phyloP scores from a whole-genome alignment of 1,139 yeast genomes.

The Debaryomyces fabryi region DNA sequence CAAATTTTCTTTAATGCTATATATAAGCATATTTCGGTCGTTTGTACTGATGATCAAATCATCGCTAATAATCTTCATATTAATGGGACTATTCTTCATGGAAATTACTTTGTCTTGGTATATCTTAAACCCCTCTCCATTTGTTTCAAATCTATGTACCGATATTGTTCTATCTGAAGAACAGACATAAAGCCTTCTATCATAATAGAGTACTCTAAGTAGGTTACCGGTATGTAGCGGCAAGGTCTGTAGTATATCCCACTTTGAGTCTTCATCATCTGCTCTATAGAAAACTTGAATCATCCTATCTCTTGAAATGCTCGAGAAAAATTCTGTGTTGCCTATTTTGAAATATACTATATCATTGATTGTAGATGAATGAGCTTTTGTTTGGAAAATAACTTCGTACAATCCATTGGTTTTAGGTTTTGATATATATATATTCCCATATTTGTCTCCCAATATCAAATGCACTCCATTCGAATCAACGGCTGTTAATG shows the following conservation, averaged over 20 bases:
- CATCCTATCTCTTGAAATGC: constrained; percentile 63
- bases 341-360: constrained; percentile 33
- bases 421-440: constrained; percentile 26
- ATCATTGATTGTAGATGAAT: constrained; percentile 52
- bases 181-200: constrained; percentile 47
- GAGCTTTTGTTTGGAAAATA: constrained; percentile 41
- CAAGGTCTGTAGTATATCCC: constrained; percentile 60
- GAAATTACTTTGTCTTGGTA: constrained; percentile 50
- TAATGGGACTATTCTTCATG: constrained; percentile 51
- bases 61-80: constrained; percentile 30
- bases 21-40: constrained; percentile 52
- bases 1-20: constrained; percentile 32
- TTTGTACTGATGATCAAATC: constrained; percentile 54
- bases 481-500: constrained; percentile 30
- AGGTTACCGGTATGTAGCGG: constrained; percentile 61
- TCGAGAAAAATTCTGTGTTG: constrained; percentile 32
- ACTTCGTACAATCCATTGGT: constrained; percentile 12
- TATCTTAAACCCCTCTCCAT: constrained; percentile 21
- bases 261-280: constrained; percentile 20
- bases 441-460: constrained; percentile 54
- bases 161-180: constrained; percentile 64
- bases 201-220: constrained; percentile 33
- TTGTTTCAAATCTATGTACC: constrained; percentile 43
- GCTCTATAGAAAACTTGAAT: constrained; percentile 50
- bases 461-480: constrained; percentile 27